These are phyloP conservation scores for Saccharum spontaneum DNA, from an alignment of 176 grass and related monocot species.

Conservation along the genomic window DNA sequence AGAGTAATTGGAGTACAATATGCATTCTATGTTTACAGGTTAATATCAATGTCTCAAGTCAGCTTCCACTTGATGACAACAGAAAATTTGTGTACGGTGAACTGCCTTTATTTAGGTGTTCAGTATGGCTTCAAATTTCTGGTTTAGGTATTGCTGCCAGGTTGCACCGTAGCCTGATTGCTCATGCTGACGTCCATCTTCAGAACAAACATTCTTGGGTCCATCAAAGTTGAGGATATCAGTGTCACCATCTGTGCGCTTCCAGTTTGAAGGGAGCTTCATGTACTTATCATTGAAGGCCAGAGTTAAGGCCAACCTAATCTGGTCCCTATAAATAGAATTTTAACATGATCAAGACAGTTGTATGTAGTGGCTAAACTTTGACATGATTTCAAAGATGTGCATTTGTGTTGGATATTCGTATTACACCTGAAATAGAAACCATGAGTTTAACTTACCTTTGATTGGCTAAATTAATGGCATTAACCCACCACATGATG, in stretches of 20 bases:
- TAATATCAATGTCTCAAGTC: background rate
- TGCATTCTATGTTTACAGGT: conserved; percentile 2
- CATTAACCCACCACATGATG: conserved; percentile 64
- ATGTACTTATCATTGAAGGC: conserved; percentile 61
- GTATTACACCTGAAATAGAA: background rate
- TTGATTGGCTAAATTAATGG: conserved; percentile 47
- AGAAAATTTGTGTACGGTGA: background rate
- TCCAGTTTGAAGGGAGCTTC: conserved; percentile 73
- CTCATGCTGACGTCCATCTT: conserved; percentile 40
- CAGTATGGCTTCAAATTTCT: conserved; percentile 52
- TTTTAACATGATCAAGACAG: background rate
- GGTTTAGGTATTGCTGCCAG: conserved; percentile 58
- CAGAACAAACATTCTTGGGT: conserved; percentile 58
- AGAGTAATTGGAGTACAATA: conserved; percentile 16
- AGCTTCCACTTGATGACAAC: background rate
- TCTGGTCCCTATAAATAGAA: conserved; percentile 46
- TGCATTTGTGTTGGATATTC: background rate
- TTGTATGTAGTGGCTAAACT: background rate
- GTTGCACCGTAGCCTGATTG: conserved; percentile 31
- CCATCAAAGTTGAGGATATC: conserved; percentile 67
- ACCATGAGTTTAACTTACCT: conserved; percentile 37
- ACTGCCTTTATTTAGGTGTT: conserved; percentile 21
- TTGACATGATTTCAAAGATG: background rate
- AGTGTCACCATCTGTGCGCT: conserved; percentile 27
- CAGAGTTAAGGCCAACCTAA: conserved; percentile 55